Evolutionary conservation across 164 flowering plant species (phyloP).

Genomic region (Magnolia sinica): DNA sequence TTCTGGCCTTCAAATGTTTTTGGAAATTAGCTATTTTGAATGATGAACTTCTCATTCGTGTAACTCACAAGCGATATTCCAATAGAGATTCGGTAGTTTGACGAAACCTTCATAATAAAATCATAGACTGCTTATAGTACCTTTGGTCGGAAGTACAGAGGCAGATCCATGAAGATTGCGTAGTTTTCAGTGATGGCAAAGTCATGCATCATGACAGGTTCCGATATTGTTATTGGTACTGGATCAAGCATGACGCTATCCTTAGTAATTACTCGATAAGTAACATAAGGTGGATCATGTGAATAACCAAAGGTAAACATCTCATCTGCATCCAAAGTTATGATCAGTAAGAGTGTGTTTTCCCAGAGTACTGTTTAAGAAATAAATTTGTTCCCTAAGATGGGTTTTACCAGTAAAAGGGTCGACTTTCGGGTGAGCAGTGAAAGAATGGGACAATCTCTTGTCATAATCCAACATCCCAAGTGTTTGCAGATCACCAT

Average conservation of each 20-base stretch:
- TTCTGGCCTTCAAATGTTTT: too few species aligned
- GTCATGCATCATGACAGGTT: constrained; percentile 97
- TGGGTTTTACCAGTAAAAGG: constrained; percentile 71
- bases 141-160: constrained; percentile 84
- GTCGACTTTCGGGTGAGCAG: constrained; percentile 97
- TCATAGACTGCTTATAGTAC: constrained; percentile 26
- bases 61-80: background rate
- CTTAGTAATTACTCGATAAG: constrained; percentile 88
- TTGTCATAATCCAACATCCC: constrained; percentile 97
- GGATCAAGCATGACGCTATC: constrained; percentile 95
- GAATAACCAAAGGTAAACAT: constrained; percentile 98
- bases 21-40: background rate
- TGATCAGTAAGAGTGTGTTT: background rate
- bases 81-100: background rate
- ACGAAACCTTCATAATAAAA: background rate
- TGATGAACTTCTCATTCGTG: background rate
- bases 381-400: constrained; percentile 1
- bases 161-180: constrained; percentile 96
- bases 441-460: constrained; percentile 80
- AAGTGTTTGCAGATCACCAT: constrained; percentile 93
- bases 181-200: constrained; percentile 96
- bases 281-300: constrained; percentile 71
- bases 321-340: constrained; percentile 64
- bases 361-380: background rate
- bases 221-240: constrained; percentile 84